These are phyloP conservation scores for Suhomyces choctaworum DNA, from an alignment of 1,139 yeast genomes.

Conservation along the genomic window DNA sequence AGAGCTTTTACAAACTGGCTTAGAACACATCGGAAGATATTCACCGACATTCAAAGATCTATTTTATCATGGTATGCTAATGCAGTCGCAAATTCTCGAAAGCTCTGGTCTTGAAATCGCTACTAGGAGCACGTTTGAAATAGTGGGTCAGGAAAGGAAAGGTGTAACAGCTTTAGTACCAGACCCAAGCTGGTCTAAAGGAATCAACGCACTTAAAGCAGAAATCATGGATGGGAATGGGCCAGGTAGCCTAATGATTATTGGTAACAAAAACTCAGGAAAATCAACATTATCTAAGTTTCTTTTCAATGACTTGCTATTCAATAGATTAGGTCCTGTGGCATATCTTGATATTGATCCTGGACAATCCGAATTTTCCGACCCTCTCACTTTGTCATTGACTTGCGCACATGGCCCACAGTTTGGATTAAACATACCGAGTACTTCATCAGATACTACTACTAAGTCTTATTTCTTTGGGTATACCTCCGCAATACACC, in stretches of 20 bases:
- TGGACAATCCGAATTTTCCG: conserved; percentile 81
- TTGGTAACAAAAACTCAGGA: conserved; percentile 71
- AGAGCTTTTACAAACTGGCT: conserved; percentile 38
- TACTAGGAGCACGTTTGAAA: conserved; percentile 36
- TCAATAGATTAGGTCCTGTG: conserved; percentile 19
- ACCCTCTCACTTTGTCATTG: conserved; percentile 69
- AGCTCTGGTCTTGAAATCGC: too few relatives aligned
- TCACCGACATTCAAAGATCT: conserved; percentile 53
- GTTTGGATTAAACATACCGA: conserved; percentile 29
- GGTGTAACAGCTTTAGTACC: conserved; percentile 29
- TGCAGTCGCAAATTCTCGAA: too few relatives aligned
- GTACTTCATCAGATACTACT: conserved; percentile 9
- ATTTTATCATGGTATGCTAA: conserved; percentile 6
- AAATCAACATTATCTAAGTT: conserved; percentile 71
- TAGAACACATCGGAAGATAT: conserved; percentile 47
- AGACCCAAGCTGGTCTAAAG: conserved; percentile 23
- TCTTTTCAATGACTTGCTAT: conserved; percentile 47
- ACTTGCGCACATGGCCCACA: conserved; percentile 23
- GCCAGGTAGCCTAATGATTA: conserved; percentile 30
- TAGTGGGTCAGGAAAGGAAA: conserved; percentile 29
- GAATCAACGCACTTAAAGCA: conserved; percentile 11
- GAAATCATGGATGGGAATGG: not conserved
- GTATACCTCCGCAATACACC: conserved; percentile 68
- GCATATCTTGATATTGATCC: conserved; percentile 81
- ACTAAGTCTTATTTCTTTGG: conserved; percentile 56